These are phyloP conservation scores for Yamadazyma aaseri DNA, from an alignment of 1,139 yeast genomes.

Conservation along the genomic window DNA sequence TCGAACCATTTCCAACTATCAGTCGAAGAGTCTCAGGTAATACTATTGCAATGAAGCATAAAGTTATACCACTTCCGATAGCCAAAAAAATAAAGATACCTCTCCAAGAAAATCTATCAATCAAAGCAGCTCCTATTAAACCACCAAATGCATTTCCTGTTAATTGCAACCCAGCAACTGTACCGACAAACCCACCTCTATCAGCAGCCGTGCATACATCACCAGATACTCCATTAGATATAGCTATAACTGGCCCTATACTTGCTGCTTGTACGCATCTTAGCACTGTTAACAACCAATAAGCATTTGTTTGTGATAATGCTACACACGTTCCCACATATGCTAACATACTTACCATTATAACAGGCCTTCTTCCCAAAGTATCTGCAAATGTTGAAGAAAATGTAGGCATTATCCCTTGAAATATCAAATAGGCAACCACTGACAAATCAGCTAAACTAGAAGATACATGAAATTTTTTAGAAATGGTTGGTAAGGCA, in stretches of 20 bases:
- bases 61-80: conserved; percentile 35
- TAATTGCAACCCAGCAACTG: conserved; percentile 34
- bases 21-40: conserved; percentile 39
- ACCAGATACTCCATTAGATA: conserved; percentile 40
- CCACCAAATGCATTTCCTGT: conserved; percentile 43
- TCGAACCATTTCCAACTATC: conserved; percentile 41
- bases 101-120: conserved; percentile 34
- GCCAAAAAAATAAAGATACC: conserved; percentile 38
- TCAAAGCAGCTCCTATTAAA: conserved; percentile 36
- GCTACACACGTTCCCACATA: conserved; percentile 37
- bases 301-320: conserved; percentile 31
- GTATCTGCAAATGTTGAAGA: conserved; percentile 35
- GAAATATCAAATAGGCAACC: conserved; percentile 37
- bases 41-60: conserved; percentile 21
- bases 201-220: conserved; percentile 37
- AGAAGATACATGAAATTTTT: conserved; percentile 23
- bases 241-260: conserved; percentile 41
- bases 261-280: conserved; percentile 43
- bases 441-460: conserved; percentile 33
- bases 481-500: conserved; percentile 36
- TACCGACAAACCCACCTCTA: conserved; percentile 42
- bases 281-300: conserved; percentile 35
- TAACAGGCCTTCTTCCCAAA: conserved; percentile 36
- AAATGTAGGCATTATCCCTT: conserved; percentile 37
- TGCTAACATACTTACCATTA: conserved; percentile 25